Evolutionary conservation across 2,329 filamentous ascomycete species (phyloP).

Genomic region (Colletotrichum salicis): DNA sequence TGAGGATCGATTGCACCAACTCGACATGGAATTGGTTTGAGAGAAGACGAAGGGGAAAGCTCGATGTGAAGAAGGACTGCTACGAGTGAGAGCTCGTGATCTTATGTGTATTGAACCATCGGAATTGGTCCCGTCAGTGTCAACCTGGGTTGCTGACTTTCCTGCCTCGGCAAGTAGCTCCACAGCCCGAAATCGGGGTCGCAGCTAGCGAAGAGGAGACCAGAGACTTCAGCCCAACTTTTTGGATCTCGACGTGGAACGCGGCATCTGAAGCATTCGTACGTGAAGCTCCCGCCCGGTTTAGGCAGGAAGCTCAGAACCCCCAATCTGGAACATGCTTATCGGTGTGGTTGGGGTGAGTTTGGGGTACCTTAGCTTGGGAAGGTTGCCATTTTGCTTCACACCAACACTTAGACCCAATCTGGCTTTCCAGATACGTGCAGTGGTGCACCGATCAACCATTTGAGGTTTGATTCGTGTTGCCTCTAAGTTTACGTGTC

Average conservation of each 20-base stretch:
- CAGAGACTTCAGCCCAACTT: too few relatives aligned
- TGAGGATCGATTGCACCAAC: neutral
- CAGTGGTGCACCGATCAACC: neutral
- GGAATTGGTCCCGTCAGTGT: neutral
- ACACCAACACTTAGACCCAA: neutral
- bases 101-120: neutral
- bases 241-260: too few relatives aligned
- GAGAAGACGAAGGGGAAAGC: too few relatives aligned
- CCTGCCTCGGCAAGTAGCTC: neutral
- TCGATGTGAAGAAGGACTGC: neutral
- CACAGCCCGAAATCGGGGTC: neutral
- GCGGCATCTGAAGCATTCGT: neutral
- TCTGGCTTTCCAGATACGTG: neutral
- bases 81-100: neutral
- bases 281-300: neutral
- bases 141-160: neutral
- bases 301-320: neutral
- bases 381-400: slow-evolving; percentile 1
- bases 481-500: neutral
- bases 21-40: too few relatives aligned
- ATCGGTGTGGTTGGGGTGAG: neutral
- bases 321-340: neutral
- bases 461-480: neutral
- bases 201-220: too few relatives aligned
- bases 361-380: slow-evolving; percentile 4